Conservation (phyloP, 257 asterid genomes). For the Salvia rosmarinus region DNA sequence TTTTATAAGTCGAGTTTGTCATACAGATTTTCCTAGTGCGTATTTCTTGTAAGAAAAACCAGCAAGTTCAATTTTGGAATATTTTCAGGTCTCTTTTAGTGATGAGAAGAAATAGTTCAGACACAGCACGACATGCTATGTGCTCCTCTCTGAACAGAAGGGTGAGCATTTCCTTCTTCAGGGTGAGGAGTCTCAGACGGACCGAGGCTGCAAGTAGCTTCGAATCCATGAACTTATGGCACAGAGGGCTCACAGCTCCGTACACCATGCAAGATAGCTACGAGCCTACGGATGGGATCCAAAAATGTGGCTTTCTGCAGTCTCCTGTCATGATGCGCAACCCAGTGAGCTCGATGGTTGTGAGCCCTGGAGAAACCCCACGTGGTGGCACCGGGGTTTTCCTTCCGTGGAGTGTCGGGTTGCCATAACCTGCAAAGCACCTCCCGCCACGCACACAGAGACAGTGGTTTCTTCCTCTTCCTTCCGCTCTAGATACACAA, state of each 20-base stretch:
- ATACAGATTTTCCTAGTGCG: no score
- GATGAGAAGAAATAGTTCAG: conserved; percentile 97
- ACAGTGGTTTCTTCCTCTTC: conserved; percentile 64
- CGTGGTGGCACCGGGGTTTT: conserved; percentile 92
- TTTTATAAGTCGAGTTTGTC: no score
- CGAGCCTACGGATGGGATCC: conserved; percentile 50
- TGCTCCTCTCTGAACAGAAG: conserved; percentile 83
- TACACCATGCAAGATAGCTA: conserved; percentile 46
- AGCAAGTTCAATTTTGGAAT: not conserved
- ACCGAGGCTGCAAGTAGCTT: conserved; percentile 42
- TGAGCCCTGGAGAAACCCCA: conserved; percentile 59
- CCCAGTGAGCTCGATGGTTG: conserved; percentile 57
- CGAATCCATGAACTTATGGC: conserved; percentile 75
- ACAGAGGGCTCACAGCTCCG: conserved; percentile 58
- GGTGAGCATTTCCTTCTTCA: conserved; percentile 79
- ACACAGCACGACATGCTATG: conserved; percentile 91
- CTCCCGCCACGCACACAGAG: conserved; percentile 90
- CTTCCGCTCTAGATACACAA: conserved; percentile 49
- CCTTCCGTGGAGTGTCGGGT: conserved; percentile 79
- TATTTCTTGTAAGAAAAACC: not conserved
- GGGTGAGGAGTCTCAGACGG: conserved; percentile 44
- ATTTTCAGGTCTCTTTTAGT: conserved; percentile 79
- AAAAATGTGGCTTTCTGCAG: conserved; percentile 70
- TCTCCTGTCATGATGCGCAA: conserved; percentile 74
- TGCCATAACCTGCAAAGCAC: conserved; percentile 69